Evolutionary conservation across 2,329 filamentous ascomycete species (phyloP).

Genomic region (Fusarium sp.): DNA sequence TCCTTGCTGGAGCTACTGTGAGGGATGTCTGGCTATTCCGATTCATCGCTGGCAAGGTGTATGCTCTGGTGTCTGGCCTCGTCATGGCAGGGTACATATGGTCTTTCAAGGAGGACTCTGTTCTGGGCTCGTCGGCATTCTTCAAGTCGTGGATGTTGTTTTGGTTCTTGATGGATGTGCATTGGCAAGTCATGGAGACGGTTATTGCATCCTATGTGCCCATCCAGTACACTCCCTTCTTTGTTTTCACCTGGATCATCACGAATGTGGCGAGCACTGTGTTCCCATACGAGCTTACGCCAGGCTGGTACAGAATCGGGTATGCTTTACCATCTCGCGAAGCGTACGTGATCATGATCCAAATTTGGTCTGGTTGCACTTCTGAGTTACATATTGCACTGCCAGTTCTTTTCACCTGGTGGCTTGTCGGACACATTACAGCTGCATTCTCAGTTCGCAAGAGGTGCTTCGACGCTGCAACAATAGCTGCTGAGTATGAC

Average conservation of each 20-base stretch:
- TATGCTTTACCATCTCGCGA: background rate
- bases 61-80: background rate
- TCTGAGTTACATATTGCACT: background rate
- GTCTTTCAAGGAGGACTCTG: too few species aligned
- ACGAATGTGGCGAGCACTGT: slow-evolving; percentile 18
- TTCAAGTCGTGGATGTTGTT: background rate
- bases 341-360: background rate
- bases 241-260: slow-evolving; percentile 25
- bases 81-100: background rate
- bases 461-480: background rate
- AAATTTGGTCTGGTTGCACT: background rate
- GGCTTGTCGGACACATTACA: background rate
- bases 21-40: background rate
- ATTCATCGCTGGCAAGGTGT: background rate
- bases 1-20: background rate
- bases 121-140: background rate
- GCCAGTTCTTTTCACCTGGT: background rate
- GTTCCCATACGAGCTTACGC: slow-evolving; percentile 16
- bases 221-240: slow-evolving; percentile 17
- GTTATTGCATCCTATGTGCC: slow-evolving; percentile 5
- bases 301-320: slow-evolving; percentile 5
- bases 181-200: background rate
- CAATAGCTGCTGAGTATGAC: too few species aligned
- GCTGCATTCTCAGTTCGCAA: background rate
- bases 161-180: slow-evolving; percentile 1